Base-by-base conservation (phyloP, 1,139 yeast species). In the Saccharomyces hybrid region DNA sequence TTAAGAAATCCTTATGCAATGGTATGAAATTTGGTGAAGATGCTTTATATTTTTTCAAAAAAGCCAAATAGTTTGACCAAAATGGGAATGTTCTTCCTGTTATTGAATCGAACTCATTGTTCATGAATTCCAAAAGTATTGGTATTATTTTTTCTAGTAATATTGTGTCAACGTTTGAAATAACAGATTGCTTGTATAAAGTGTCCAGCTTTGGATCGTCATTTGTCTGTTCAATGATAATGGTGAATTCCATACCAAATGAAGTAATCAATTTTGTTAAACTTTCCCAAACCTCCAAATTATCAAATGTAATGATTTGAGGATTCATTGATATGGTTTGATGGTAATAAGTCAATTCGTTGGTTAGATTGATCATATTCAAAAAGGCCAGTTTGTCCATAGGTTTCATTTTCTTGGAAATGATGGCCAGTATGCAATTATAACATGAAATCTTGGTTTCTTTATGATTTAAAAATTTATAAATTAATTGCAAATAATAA, bases 351-450 rank as follows among this genome's bases (percentile, higher is more conserved):
- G 73, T 49, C 61, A 67, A 58, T 55, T 69, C 68, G 54, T 71
- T 72, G 1, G 90, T 81, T 56, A 93, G 73, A 64, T 88, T 83
- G 53, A 91, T 75, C 63, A 89, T 73, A 34, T 80, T 75, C 57
- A 95, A 74, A 49, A 95, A 77, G 65, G 90, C 88, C 54, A 91
- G 73, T 70, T 95, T 95, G 67, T 86, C 88, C n/a, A 77, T 75
- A 0, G 96, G 85, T 61, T 85, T 82, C 99, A 95, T 95, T 66
- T 95, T 95, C 68, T 95, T 95, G 61, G 89, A 79, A 52, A 93
- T 77, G 51, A 93, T 86, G 64, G 90, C 98, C 51, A 81, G 77
- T 52, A 95, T 76, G 9, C 96, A 84, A 54, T 78, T 79, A 54
- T 95, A 84, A 49, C 95, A 84, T 16, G 82, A 76, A 50, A 80